phyloP scores from a whole-genome alignment of 1,139 yeast species.

The Scheffersomyces quercinus region DNA sequence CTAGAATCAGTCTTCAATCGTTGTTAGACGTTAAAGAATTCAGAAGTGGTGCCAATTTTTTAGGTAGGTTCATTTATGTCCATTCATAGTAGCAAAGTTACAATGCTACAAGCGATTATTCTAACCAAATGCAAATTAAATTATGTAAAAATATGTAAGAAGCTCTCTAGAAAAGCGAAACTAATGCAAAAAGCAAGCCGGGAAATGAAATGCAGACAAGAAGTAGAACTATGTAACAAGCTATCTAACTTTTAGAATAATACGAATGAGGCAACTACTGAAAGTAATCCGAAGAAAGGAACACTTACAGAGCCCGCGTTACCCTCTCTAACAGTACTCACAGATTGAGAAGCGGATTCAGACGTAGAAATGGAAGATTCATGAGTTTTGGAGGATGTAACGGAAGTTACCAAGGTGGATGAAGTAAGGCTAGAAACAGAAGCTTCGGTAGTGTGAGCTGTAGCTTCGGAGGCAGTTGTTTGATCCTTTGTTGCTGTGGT shows the following conservation, averaged over 20 bases:
- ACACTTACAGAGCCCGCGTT: background rate
- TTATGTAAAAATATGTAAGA: no score
- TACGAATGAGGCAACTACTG: background rate
- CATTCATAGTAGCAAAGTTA: no score
- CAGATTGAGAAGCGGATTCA: background rate
- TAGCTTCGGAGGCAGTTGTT: slow-evolving; percentile 3
- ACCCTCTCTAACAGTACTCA: background rate
- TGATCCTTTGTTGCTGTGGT: background rate
- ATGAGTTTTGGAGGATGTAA: background rate
- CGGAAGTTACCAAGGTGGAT: slow-evolving; percentile 1
- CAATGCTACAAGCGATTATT: no score
- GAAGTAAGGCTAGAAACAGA: slow-evolving; percentile 6
- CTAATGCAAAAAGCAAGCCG: no score
- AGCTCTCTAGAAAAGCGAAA: no score
- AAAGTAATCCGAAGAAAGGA: background rate
- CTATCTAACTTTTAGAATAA: background rate
- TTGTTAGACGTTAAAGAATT: no score
- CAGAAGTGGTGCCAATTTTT: no score
- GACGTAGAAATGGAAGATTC: background rate
- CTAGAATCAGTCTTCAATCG: no score
- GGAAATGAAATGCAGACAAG: no score
- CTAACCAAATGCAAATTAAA: no score
- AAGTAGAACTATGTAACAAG: no score
- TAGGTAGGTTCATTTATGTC: no score
- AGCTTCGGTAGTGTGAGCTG: slow-evolving; percentile 4